Evolutionary conservation across 2,329 filamentous ascomycete species (phyloP).

Genomic region (Helotiales sp.): DNA sequence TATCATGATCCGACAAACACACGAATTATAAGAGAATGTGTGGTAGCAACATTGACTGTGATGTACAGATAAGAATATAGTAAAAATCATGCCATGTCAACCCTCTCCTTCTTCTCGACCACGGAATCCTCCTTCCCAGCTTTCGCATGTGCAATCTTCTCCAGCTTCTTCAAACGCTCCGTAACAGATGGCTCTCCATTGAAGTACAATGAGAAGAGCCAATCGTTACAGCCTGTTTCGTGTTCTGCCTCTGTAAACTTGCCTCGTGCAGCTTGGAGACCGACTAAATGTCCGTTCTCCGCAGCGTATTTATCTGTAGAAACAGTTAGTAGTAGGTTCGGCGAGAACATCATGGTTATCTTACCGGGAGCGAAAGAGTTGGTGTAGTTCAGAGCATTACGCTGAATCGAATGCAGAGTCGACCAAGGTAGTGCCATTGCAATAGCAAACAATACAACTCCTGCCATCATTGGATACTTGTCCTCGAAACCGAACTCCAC

Average conservation of each 20-base stretch:
- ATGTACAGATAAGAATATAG: not conserved
- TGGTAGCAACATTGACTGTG: too few relatives aligned
- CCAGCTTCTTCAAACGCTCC: constrained; percentile 1
- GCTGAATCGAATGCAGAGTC: not conserved
- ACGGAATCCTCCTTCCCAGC: not conserved
- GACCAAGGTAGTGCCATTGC: not conserved
- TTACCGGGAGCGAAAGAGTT: not conserved
- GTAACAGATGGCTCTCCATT: not conserved
- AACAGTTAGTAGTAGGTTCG: not conserved
- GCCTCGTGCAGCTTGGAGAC: not conserved
- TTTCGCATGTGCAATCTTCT: not conserved
- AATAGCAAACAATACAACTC: not conserved
- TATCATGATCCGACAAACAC: too few relatives aligned
- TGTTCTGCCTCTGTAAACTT: not conserved
- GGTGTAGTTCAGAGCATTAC: not conserved
- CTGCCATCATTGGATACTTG: not conserved
- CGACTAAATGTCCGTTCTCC: not conserved
- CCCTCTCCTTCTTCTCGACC: not conserved
- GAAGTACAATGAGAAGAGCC: constrained; percentile 8
- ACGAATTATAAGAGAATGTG: too few relatives aligned
- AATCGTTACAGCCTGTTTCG: not conserved
- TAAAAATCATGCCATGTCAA: not conserved
- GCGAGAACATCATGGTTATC: not conserved
- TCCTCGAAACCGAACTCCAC: not conserved
- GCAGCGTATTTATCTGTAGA: constrained; percentile 4